These are phyloP conservation scores for Blastocystis sp. DNA, from an alignment of 352 stramenopile species.

Conservation along the genomic window DNA sequence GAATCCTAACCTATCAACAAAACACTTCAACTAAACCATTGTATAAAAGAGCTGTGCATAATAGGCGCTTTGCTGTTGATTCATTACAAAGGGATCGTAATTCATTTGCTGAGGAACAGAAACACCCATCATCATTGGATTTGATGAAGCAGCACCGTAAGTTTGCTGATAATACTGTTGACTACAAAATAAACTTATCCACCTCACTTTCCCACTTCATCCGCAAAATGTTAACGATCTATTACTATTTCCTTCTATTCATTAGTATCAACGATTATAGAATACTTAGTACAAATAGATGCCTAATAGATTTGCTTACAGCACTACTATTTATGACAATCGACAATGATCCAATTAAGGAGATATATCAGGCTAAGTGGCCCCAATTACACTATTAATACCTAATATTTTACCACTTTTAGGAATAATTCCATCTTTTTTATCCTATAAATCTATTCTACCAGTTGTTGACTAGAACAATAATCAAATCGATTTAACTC, in stretches of 20 bases:
- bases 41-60: constrained; percentile 46
- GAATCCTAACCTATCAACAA: constrained; percentile 35
- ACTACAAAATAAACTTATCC: constrained; percentile 10
- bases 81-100: constrained; percentile 26
- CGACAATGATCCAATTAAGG: constrained; percentile 7
- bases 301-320: constrained; percentile 42
- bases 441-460: no score
- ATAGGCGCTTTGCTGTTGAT: not conserved
- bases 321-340: constrained; percentile 44
- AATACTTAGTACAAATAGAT: constrained; percentile 24
- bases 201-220: constrained; percentile 29
- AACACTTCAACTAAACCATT: not conserved
- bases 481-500: no score
- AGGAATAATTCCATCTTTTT: no score
- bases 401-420: no score
- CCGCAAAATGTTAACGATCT: not conserved
- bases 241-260: not conserved
- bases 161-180: constrained; percentile 53
- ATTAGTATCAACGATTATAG: not conserved
- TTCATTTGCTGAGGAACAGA: not conserved
- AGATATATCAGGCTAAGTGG: not conserved
- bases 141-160: not conserved
- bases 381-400: no score
- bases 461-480: no score
- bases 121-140: constrained; percentile 18